Evolutionary conservation across 108 stramenopile genomes (phyloP).

Genomic region (Skeletonema marinoi): DNA sequence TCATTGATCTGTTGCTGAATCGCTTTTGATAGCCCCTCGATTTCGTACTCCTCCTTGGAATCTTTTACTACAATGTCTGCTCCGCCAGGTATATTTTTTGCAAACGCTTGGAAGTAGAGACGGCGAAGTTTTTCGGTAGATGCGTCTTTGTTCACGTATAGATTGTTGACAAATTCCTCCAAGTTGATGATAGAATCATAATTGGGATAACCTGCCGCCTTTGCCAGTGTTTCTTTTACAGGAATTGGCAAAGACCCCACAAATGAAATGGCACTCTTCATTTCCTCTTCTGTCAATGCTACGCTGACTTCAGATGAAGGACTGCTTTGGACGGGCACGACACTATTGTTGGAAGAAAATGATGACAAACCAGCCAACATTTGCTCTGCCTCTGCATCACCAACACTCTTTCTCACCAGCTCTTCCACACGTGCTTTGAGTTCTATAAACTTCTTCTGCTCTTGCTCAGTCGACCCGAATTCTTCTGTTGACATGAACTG

Average conservation of each 20-base stretch:
- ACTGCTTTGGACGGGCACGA: not conserved
- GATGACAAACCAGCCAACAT: slow-evolving; percentile 23
- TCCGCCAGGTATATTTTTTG: slow-evolving; percentile 3
- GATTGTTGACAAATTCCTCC: slow-evolving; percentile 13
- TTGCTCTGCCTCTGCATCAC: slow-evolving; percentile 26
- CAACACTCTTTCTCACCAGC: slow-evolving; percentile 23
- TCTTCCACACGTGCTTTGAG: slow-evolving; percentile 20
- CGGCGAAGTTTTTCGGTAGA: slow-evolving; percentile 23
- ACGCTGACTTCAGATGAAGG: not conserved
- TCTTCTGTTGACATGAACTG: slow-evolving; percentile 5
- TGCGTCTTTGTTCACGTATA: slow-evolving; percentile 6
- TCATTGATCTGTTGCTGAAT: slow-evolving; percentile 20
- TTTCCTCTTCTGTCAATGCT: slow-evolving; percentile 24
- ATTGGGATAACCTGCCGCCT: slow-evolving; percentile 17
- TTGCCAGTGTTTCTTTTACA: slow-evolving; percentile 26
- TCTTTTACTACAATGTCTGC: not conserved
- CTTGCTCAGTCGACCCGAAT: not conserved
- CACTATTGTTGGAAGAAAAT: slow-evolving; percentile 9
- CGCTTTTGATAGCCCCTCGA: slow-evolving; percentile 5
- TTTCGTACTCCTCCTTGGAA: slow-evolving; percentile 24
- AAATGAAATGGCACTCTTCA: slow-evolving; percentile 13
- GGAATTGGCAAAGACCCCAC: slow-evolving; percentile 16
- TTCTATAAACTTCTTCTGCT: slow-evolving; percentile 15
- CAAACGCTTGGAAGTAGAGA: slow-evolving; percentile 18
- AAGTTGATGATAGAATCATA: slow-evolving; percentile 10